phyloP scores from a whole-genome alignment of 2,329 filamentous ascomycete genomes.

The Stachybotrys chlorohalonatus region DNA sequence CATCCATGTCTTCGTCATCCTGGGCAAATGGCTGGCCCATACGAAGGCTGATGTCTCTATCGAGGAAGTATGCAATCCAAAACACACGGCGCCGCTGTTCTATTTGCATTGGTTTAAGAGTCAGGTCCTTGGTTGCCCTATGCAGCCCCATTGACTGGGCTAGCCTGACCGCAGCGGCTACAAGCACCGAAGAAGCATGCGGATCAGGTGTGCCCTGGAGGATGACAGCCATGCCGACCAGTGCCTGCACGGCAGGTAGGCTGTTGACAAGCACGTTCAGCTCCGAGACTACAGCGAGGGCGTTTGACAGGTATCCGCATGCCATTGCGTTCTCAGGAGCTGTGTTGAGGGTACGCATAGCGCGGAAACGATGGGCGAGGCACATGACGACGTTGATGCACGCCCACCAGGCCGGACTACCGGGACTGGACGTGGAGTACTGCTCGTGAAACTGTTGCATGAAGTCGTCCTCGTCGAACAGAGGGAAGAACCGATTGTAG shows the following conservation, averaged over 20 bases:
- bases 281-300: slow-evolving; percentile 10
- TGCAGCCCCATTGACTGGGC: slow-evolving; percentile 13
- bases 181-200: slow-evolving; percentile 9
- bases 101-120: slow-evolving; percentile 4
- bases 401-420: slow-evolving; percentile 12
- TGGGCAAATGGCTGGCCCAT: slow-evolving; percentile 12
- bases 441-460: slow-evolving; percentile 6
- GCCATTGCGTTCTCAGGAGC: slow-evolving; percentile 7
- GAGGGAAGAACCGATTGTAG: slow-evolving; percentile 8
- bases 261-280: slow-evolving; percentile 7
- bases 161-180: slow-evolving; percentile 11
- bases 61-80: slow-evolving; percentile 13
- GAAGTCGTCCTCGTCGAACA: slow-evolving; percentile 11
- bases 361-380: slow-evolving; percentile 11
- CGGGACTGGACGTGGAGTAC: slow-evolving; percentile 5
- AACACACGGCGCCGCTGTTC: slow-evolving; percentile 13
- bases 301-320: slow-evolving; percentile 10
- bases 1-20: slow-evolving; percentile 18
- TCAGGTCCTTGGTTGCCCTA: neutral
- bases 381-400: slow-evolving; percentile 14
- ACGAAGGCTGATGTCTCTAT: slow-evolving; percentile 15
- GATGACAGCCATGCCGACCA: slow-evolving; percentile 13
- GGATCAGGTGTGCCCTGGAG: slow-evolving; percentile 14
- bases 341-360: slow-evolving; percentile 8
- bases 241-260: slow-evolving; percentile 12